These are phyloP conservation scores for Coemansia sp. DNA, from an alignment of 192 early-diverging fungal species.

Conservation along the genomic window DNA sequence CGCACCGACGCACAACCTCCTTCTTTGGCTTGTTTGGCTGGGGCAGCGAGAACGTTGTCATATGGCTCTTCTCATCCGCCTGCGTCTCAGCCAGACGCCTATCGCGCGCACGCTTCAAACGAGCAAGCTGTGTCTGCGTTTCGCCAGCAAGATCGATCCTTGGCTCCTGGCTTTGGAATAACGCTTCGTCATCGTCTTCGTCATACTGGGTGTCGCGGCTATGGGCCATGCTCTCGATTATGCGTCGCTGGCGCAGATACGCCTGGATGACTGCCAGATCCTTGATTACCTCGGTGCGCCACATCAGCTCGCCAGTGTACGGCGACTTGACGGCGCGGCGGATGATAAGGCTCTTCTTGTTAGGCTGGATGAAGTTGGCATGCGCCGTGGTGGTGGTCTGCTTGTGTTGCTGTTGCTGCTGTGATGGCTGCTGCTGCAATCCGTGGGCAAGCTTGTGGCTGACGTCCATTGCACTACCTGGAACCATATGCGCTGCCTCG, in stretches of 20 bases:
- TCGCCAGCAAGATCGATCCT: constrained; percentile 34
- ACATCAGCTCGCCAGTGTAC: constrained; percentile 66
- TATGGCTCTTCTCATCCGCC: constrained; percentile 49
- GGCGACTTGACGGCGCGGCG: constrained; percentile 46
- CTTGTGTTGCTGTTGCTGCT: constrained; percentile 5
- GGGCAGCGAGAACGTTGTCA: constrained; percentile 55
- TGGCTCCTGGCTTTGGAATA: constrained; percentile 9
- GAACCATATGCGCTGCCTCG: constrained; percentile 16
- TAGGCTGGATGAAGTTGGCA: constrained; percentile 45
- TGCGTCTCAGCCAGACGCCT: constrained; percentile 40
- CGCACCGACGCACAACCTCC: constrained; percentile 66
- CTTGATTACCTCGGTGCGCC: constrained; percentile 78
- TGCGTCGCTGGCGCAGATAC: constrained; percentile 79
- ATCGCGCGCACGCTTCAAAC: constrained; percentile 67
- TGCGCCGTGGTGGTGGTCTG: constrained; percentile 30
- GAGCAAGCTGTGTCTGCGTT: constrained; percentile 63
- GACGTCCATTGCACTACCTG: constrained; percentile 42
- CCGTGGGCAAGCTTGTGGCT: constrained; percentile 31
- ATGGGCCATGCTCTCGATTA: constrained; percentile 67
- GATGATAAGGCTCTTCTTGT: constrained; percentile 45
- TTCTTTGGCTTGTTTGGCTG: constrained; percentile 65
- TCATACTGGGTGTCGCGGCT: constrained; percentile 13
- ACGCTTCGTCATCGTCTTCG: constrained; percentile 13
- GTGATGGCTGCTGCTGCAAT: not conserved
- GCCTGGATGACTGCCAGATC: constrained; percentile 86